These are phyloP conservation scores for Citropsis articulata DNA, from an alignment of 345 rosid genomes.

Conservation along the genomic window DNA sequence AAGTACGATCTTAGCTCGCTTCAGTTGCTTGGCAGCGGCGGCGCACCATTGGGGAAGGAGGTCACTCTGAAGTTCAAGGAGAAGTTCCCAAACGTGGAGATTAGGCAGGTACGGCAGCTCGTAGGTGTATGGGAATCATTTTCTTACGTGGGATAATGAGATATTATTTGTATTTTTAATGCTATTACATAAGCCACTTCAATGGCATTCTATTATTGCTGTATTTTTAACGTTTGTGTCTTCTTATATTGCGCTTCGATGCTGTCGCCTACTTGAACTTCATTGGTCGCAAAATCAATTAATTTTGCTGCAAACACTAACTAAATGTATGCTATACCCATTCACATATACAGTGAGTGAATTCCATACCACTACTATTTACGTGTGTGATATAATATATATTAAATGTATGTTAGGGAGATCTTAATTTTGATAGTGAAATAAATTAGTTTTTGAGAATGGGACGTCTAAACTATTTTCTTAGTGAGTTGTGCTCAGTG, in stretches of 20 bases:
- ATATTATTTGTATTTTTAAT: not conserved
- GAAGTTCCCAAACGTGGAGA: slow-evolving; percentile 66
- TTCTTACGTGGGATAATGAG: not conserved
- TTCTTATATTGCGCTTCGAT: not conserved
- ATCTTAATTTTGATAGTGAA: not conserved
- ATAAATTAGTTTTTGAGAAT: not conserved
- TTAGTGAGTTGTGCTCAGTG: too few relatives aligned
- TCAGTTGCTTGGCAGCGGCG: slow-evolving; percentile 54
- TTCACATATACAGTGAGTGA: too few relatives aligned
- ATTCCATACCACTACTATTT: too few relatives aligned
- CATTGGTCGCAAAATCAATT: not conserved
- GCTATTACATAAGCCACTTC: not conserved
- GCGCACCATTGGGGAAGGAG: slow-evolving; percentile 85
- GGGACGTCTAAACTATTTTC: not conserved
- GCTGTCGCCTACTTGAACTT: not conserved
- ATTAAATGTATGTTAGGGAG: too few relatives aligned
- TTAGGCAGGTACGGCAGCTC: slow-evolving; percentile 43
- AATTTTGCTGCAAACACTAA: too few relatives aligned
- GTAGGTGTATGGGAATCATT: not conserved
- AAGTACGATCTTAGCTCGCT: slow-evolving; percentile 72
- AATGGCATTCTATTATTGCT: not conserved
- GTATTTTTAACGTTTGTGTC: not conserved
- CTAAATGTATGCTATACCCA: too few relatives aligned
- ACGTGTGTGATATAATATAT: too few relatives aligned
- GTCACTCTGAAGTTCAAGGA: slow-evolving; percentile 54